phyloP scores from a whole-genome alignment of 2,329 filamentous ascomycete genomes.

The Aureobasidium sp. region DNA sequence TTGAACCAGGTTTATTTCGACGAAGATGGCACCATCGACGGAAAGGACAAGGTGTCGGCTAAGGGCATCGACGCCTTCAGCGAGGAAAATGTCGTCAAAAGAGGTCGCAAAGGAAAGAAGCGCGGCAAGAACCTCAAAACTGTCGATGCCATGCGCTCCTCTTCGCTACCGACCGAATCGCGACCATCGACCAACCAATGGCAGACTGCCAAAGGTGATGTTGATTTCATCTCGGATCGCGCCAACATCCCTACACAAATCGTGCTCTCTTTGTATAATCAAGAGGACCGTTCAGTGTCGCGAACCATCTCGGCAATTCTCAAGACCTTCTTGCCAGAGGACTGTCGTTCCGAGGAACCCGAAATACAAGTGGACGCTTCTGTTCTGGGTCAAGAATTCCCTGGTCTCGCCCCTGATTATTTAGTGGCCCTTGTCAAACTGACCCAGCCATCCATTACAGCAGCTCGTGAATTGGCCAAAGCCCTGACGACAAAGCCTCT shows the following conservation, averaged over 20 bases:
- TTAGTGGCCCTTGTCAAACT: conserved; percentile 47
- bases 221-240: conserved; percentile 49
- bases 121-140: conserved; percentile 30
- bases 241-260: conserved; percentile 38
- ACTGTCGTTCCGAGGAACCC: conserved; percentile 36
- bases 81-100: conserved; percentile 41
- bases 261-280: conserved; percentile 51
- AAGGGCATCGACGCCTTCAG: conserved; percentile 82
- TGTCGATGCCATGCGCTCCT: conserved; percentile 19
- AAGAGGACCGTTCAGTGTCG: conserved; percentile 46
- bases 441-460: conserved; percentile 47
- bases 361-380: conserved; percentile 41
- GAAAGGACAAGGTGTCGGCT: conserved; percentile 34
- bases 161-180: conserved; percentile 20
- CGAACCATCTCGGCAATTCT: conserved; percentile 48
- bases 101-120: conserved; percentile 38
- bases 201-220: conserved; percentile 47
- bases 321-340: conserved; percentile 15
- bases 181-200: conserved; percentile 43
- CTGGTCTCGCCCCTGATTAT: conserved; percentile 39
- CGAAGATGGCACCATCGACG: conserved; percentile 47
- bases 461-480: conserved; percentile 52
- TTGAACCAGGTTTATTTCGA: conserved; percentile 72
- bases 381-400: conserved; percentile 47
- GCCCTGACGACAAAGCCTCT: conserved; percentile 35